Evolutionary conservation across 768 basidiomycete species (phyloP).

Genomic region (Boletus eberwhitei): DNA sequence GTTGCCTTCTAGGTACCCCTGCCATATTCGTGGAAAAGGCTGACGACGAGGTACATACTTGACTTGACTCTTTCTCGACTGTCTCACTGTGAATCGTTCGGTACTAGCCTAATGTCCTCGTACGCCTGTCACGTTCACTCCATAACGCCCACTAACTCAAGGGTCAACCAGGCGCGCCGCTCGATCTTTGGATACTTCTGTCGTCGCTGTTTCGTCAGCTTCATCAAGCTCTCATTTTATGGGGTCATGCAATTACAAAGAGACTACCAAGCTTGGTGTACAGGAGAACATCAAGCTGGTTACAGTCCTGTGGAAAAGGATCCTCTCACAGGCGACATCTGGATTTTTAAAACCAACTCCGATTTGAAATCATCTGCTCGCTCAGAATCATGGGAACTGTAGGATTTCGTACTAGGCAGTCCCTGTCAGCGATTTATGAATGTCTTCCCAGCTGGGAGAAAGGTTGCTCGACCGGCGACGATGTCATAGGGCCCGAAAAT

Average conservation of each 20-base stretch:
- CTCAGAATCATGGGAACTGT: slow-evolving; percentile 59
- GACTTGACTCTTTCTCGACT: neutral
- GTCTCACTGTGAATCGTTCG: slow-evolving; percentile 8
- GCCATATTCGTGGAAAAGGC: slow-evolving; percentile 57
- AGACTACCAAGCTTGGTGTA: slow-evolving; percentile 66
- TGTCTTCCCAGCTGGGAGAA: slow-evolving; percentile 57
- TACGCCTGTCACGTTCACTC: slow-evolving; percentile 16
- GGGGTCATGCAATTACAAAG: slow-evolving; percentile 63
- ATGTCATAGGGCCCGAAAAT: slow-evolving; percentile 64
- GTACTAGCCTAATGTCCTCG: slow-evolving; percentile 25
- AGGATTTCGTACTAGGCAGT: slow-evolving; percentile 19
- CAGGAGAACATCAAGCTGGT: slow-evolving; percentile 44
- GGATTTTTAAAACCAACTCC: slow-evolving; percentile 57
- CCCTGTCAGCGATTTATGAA: neutral
- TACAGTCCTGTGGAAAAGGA: slow-evolving; percentile 52
- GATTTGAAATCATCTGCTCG: slow-evolving; percentile 69
- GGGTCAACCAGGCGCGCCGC: slow-evolving; percentile 52
- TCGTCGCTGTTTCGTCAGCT: slow-evolving; percentile 72
- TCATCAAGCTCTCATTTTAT: slow-evolving; percentile 71
- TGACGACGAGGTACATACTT: slow-evolving; percentile 47
- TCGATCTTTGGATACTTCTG: slow-evolving; percentile 82
- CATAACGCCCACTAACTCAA: slow-evolving; percentile 2
- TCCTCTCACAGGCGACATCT: slow-evolving; percentile 45
- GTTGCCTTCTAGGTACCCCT: slow-evolving; percentile 43
- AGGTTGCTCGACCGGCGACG: slow-evolving; percentile 62